Percentiles rank a stretch among this genome's conserved stretches.
Conservation (phyloP, 352 stramenopile species). For the Phytophthora uliginosa region DNA sequence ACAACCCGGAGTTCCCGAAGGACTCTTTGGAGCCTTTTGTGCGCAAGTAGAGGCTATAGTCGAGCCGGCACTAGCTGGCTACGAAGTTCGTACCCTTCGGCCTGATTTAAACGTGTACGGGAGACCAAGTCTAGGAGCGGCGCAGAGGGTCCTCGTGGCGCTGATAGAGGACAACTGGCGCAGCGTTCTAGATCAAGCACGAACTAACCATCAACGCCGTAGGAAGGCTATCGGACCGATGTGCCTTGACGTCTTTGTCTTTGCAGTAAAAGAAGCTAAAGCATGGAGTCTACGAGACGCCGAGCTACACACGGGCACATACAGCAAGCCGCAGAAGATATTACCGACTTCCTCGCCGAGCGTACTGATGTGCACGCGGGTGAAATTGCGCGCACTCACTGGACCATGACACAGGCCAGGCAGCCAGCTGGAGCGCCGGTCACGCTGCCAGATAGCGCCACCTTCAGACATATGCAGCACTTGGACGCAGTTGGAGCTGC, state of each 20-base stretch:
- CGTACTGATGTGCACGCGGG: constrained; percentile 6
- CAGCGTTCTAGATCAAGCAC: background rate
- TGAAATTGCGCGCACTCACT: constrained; percentile 8
- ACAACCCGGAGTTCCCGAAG: background rate
- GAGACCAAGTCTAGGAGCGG: background rate
- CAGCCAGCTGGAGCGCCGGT: background rate
- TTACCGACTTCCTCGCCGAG: background rate
- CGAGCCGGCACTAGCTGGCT: background rate
- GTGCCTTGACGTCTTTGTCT: background rate
- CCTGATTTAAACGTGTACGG: background rate
- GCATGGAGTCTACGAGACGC: background rate
- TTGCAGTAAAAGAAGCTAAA: background rate
- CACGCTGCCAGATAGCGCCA: background rate
- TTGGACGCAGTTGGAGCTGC: background rate
- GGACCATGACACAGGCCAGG: constrained; percentile 8
- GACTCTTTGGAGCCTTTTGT: background rate
- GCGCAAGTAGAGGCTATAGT: background rate
- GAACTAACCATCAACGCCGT: background rate
- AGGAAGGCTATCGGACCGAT: background rate
- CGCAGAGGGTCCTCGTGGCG: background rate
- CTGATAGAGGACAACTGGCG: background rate
- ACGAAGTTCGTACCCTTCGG: background rate
- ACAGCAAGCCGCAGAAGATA: constrained; percentile 6
- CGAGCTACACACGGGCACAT: background rate
- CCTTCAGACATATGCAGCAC: constrained; percentile 3